Evolutionary conservation across 2,329 filamentous ascomycete genomes (phyloP).

Genomic region (Cordyceps militaris): DNA sequence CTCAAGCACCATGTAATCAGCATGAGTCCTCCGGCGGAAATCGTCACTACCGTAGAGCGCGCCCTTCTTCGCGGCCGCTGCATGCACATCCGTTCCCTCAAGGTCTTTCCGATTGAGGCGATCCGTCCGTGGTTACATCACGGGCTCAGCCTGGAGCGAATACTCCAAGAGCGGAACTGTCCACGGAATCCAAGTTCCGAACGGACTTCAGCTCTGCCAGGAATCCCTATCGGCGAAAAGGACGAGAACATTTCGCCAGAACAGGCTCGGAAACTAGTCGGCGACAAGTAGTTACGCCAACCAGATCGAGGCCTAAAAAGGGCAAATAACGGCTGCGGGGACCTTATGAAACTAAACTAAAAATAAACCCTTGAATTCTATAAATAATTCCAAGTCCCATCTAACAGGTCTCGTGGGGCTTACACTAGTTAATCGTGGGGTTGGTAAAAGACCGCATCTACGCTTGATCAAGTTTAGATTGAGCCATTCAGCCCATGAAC

Average conservation of each 20-base stretch:
- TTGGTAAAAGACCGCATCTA: too few relatives aligned
- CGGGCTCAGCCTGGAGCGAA: conserved; percentile 76
- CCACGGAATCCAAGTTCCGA: conserved; percentile 64
- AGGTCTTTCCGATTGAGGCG: conserved; percentile 59
- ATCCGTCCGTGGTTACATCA: conserved; percentile 80
- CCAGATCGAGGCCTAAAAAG: conserved; percentile 25
- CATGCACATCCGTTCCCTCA: conserved; percentile 70
- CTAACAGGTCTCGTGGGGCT: too few relatives aligned
- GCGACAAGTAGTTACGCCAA: conserved; percentile 27
- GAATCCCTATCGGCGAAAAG: conserved; percentile 62
- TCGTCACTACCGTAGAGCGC: conserved; percentile 36
- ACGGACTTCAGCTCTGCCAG: conserved; percentile 63
- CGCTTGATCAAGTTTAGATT: too few relatives aligned
- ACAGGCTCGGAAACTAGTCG: conserved; percentile 36
- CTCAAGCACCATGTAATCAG: conserved; percentile 48
- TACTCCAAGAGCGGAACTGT: conserved; percentile 67
- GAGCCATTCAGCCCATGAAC: too few relatives aligned
- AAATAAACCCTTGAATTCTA: too few relatives aligned
- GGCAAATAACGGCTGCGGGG: too few relatives aligned
- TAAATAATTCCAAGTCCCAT: too few relatives aligned
- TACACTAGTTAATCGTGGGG: too few relatives aligned
- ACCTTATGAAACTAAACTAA: too few relatives aligned
- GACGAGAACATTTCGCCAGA: conserved; percentile 67
- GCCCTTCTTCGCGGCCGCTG: conserved; percentile 54
- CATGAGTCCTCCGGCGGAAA: conserved; percentile 31